These are phyloP conservation scores for Huiozyma naganishii DNA, from an alignment of 805 yeast species.

Conservation along the genomic window DNA sequence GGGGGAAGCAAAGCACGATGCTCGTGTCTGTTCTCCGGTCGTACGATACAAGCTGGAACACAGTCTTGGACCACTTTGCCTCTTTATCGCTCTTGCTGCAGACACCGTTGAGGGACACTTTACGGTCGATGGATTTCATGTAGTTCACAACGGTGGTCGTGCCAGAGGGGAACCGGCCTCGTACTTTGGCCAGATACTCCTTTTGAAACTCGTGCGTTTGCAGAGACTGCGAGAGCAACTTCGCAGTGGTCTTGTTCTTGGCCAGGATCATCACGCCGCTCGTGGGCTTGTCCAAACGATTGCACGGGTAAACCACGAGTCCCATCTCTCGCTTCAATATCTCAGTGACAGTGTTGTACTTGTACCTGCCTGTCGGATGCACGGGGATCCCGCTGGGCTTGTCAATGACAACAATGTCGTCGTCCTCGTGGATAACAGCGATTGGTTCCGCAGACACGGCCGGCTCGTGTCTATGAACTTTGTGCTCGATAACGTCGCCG, in stretches of 20 bases:
- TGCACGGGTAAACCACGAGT: conserved; percentile 73
- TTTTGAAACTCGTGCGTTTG: conserved; percentile 66
- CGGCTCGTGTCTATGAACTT: conserved; percentile 85
- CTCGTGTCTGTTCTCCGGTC: conserved; percentile 38
- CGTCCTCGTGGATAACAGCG: conserved; percentile 62
- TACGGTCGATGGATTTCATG: conserved; percentile 60
- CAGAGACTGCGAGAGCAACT: conserved; percentile 57
- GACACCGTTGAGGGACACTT: conserved; percentile 55
- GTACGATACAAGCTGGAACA: conserved; percentile 55
- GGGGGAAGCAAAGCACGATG: conserved; percentile 76
- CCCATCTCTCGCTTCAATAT: conserved; percentile 54
- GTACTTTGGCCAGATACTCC: conserved; percentile 78
- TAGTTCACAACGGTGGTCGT: conserved; percentile 46
- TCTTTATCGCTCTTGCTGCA: conserved; percentile 23
- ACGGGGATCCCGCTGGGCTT: conserved; percentile 94
- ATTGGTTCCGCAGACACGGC: conserved; percentile 53
- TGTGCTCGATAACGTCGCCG: conserved; percentile 75
- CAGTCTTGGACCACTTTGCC: conserved; percentile 61
- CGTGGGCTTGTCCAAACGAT: conserved; percentile 80
- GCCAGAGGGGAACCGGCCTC: conserved; percentile 68
- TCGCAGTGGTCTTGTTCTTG: conserved; percentile 70
- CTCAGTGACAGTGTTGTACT: conserved; percentile 67
- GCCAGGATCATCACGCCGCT: conserved; percentile 92
- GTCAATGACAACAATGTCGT: conserved; percentile 69
- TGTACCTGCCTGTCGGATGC: conserved; percentile 84